A percentile compares a stretch with the other conserved stretches of the same genome.
Evolutionary conservation across 805 yeast genomes (phyloP).

Genomic region (Monosporozyma yasuniensis): DNA sequence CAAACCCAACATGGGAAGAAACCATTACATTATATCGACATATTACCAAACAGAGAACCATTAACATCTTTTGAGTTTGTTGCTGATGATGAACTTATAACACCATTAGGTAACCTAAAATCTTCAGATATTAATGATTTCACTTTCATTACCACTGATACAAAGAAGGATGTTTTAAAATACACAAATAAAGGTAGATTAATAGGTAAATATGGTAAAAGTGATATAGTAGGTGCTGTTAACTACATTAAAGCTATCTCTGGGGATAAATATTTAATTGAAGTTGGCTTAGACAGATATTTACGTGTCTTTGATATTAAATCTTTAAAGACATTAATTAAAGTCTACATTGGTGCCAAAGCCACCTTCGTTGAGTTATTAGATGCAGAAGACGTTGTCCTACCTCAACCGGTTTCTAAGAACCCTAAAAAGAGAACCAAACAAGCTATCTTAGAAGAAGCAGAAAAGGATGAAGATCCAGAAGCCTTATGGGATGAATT

Average conservation of each 20-base stretch:
- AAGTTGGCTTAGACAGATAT: slow-evolving; percentile 86
- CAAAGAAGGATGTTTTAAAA: slow-evolving; percentile 54
- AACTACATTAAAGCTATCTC: slow-evolving; percentile 17
- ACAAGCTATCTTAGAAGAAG: slow-evolving; percentile 3
- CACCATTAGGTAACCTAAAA: slow-evolving; percentile 18
- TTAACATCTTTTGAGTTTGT: slow-evolving; percentile 15
- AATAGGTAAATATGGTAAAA: slow-evolving; percentile 66
- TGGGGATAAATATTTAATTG: slow-evolving; percentile 42
- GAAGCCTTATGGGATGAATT: slow-evolving; percentile 29
- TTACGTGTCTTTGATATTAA: slow-evolving; percentile 63
- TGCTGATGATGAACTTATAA: slow-evolving; percentile 1
- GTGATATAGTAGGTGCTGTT: slow-evolving; percentile 57
- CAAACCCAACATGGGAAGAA: slow-evolving; percentile 58
- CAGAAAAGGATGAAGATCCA: slow-evolving; percentile 29
- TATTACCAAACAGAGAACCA: slow-evolving; percentile 25
- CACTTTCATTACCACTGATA: slow-evolving; percentile 61
- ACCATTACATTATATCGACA: slow-evolving; percentile 41
- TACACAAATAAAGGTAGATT: slow-evolving; percentile 45
- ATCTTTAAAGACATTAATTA: slow-evolving; percentile 50
- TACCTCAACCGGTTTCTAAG: slow-evolving; percentile 16
- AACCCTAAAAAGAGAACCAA: slow-evolving; percentile 21
- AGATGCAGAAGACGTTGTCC: slow-evolving; percentile 31
- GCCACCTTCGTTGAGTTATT: slow-evolving; percentile 28
- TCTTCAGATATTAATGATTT: slow-evolving; percentile 18
- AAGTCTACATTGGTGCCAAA: slow-evolving; percentile 71